Evolutionary conservation across 1,284 basidiomycete species (phyloP).

Genomic region (Trichosporon ovoides): DNA sequence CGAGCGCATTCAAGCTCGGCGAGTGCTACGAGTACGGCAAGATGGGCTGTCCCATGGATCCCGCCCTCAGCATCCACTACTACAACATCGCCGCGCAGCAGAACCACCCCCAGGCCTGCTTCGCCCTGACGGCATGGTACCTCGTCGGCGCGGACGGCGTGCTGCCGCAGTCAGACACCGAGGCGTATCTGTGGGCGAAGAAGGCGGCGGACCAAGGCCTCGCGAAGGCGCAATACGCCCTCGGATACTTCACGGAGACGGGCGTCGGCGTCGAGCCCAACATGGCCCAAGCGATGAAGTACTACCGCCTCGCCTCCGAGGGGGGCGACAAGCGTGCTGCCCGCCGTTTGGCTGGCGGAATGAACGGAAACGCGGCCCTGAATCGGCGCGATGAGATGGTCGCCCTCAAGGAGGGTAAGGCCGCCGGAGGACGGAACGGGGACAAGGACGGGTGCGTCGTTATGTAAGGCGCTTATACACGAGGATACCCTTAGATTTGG

Average conservation of each 20-base stretch:
- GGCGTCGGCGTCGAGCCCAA: constrained; percentile 73
- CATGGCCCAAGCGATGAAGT: constrained; percentile 64
- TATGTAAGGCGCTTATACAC: not conserved
- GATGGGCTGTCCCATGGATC: constrained; percentile 97
- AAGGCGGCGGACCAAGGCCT: constrained; percentile 84
- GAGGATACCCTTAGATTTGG: too few relatives aligned
- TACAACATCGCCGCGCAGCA: constrained; percentile 99
- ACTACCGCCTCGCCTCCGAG: constrained; percentile 88
- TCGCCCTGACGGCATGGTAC: constrained; percentile 98
- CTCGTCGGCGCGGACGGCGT: constrained; percentile 97
- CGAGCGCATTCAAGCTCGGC: constrained; percentile 89
- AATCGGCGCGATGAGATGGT: constrained; percentile 43
- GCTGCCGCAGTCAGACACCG: constrained; percentile 94
- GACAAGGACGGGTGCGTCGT: constrained; percentile 51
- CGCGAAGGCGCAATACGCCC: constrained; percentile 90
- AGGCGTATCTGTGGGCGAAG: constrained; percentile 91
- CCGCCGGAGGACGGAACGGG: constrained; percentile 41
- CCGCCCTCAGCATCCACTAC: constrained; percentile 95
- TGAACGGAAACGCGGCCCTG: constrained; percentile 38
- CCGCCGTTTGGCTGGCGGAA: constrained; percentile 60
- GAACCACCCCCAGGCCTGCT: constrained; percentile 95
- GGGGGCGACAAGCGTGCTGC: constrained; percentile 88
- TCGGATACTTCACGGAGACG: constrained; percentile 94
- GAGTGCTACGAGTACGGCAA: constrained; percentile 99
- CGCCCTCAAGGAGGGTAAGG: constrained; percentile 39